A percentile compares a stretch with the other conserved stretches of the same genome.
These are phyloP conservation scores for Suhomyces pyralidae DNA, from an alignment of 805 yeast genomes.

Conservation along the genomic window DNA sequence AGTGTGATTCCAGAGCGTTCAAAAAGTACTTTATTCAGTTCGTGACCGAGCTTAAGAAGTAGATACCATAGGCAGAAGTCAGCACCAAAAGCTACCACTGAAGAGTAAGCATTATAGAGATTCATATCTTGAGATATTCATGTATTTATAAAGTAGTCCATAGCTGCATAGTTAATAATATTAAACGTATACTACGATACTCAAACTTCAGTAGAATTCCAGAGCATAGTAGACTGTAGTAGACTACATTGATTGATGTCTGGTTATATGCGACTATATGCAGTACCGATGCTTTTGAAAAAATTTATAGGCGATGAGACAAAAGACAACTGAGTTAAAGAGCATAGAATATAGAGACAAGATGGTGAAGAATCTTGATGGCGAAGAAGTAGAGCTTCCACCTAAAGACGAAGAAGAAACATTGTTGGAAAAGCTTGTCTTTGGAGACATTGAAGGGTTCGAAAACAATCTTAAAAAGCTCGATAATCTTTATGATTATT, in stretches of 20 bases:
- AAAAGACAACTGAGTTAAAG: background rate
- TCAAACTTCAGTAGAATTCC: background rate
- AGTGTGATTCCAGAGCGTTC: constrained; percentile 59
- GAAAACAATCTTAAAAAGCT: constrained; percentile 59
- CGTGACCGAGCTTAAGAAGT: constrained; percentile 30
- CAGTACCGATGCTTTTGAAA: background rate
- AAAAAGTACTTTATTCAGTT: constrained; percentile 62
- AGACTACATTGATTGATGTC: background rate
- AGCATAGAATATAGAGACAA: background rate
- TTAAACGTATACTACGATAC: background rate
- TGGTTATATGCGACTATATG: background rate
- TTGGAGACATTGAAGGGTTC: constrained; percentile 82
- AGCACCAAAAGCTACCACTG: background rate
- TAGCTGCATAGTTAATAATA: background rate
- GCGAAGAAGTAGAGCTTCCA: constrained; percentile 38
- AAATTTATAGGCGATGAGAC: background rate
- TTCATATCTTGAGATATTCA: background rate
- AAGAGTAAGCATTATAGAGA: constrained; percentile 1
- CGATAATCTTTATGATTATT: constrained; percentile 53
- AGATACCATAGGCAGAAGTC: constrained; percentile 14
- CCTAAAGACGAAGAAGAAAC: constrained; percentile 85
- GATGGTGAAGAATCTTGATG: constrained; percentile 12
- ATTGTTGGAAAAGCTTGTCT: constrained; percentile 75
- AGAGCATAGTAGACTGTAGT: too few species aligned
- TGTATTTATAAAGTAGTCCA: background rate